Percentiles rank a stretch among this genome's conserved stretches.
Conservation (phyloP, 768 basidiomycete species). For the Nidularia pulvinata region DNA sequence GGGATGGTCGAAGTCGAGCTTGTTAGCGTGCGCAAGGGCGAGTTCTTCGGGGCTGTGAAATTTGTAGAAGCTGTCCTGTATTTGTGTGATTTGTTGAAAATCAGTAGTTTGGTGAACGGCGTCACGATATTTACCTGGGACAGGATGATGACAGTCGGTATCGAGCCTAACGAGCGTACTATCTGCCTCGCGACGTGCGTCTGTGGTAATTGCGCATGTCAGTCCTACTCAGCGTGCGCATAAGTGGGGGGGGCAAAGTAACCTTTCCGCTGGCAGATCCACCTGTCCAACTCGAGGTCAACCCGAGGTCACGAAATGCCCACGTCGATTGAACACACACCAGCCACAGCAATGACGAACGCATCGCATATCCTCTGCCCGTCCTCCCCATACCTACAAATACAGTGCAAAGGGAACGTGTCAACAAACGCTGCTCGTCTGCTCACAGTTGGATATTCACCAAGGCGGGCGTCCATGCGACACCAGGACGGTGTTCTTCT, state of each 20-base stretch:
- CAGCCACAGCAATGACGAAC: slow-evolving; percentile 85
- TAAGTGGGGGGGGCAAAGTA: background rate
- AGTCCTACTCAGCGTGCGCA: background rate
- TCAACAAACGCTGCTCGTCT: slow-evolving; percentile 1
- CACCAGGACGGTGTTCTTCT: slow-evolving; percentile 78
- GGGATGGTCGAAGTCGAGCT: slow-evolving; percentile 90
- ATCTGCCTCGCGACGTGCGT: slow-evolving; percentile 88
- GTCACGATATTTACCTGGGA: slow-evolving; percentile 59
- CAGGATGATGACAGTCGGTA: slow-evolving; percentile 88
- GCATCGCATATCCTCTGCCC: slow-evolving; percentile 71
- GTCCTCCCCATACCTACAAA: slow-evolving; percentile 73
- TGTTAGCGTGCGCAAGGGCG: slow-evolving; percentile 77
- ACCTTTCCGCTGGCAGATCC: slow-evolving; percentile 91
- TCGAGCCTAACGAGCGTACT: slow-evolving; percentile 76
- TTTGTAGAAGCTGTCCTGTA: slow-evolving; percentile 94
- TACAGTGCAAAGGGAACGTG: slow-evolving; percentile 1
- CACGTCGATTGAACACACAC: slow-evolving; percentile 32
- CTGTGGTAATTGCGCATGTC: slow-evolving; percentile 27
- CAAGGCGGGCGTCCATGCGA: slow-evolving; percentile 89
- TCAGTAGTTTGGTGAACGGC: background rate
- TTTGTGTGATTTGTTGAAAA: background rate
- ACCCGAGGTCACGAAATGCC: background rate
- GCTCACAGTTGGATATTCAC: slow-evolving; percentile 31
- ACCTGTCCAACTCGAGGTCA: slow-evolving; percentile 34
- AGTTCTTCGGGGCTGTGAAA: slow-evolving; percentile 78